Evolutionary conservation across 2,329 filamentous ascomycete genomes (phyloP).

Genomic region (Reticulascus tulasneorum): DNA sequence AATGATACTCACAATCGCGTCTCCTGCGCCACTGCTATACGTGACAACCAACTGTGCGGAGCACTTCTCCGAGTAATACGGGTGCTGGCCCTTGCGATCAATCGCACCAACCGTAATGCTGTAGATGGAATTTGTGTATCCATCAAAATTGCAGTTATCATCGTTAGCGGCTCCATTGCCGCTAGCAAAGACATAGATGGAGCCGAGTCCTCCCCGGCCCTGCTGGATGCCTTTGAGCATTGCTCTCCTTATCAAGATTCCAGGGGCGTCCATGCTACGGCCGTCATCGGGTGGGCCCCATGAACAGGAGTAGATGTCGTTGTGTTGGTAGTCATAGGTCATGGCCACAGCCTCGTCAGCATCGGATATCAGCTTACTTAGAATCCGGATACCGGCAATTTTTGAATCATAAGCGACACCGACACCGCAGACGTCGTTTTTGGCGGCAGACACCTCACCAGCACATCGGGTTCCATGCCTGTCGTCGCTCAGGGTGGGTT

Average conservation of each 20-base stretch:
- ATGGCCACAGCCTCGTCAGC: slow-evolving; percentile 88
- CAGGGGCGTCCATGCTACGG: slow-evolving; percentile 87
- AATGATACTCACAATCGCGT: slow-evolving; percentile 64
- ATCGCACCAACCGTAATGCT: slow-evolving; percentile 95
- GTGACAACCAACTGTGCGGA: slow-evolving; percentile 94
- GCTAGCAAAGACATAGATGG: slow-evolving; percentile 94
- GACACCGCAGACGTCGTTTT: slow-evolving; percentile 90
- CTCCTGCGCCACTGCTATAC: slow-evolving; percentile 85
- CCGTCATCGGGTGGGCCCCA: slow-evolving; percentile 97
- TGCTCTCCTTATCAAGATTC: slow-evolving; percentile 79
- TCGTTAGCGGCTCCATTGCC: slow-evolving; percentile 84
- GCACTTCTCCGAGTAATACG: slow-evolving; percentile 94
- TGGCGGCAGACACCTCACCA: slow-evolving; percentile 88
- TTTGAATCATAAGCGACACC: slow-evolving; percentile 91
- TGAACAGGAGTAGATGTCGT: slow-evolving; percentile 97
- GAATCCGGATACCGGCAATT: slow-evolving; percentile 86
- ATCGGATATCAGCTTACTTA: slow-evolving; percentile 86
- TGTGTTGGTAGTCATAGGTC: slow-evolving; percentile 87
- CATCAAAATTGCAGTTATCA: slow-evolving; percentile 99
- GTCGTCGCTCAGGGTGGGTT: slow-evolving; percentile 79
- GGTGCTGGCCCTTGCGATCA: slow-evolving; percentile 80
- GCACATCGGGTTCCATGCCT: slow-evolving; percentile 90
- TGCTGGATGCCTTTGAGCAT: slow-evolving; percentile 92
- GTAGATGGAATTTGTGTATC: slow-evolving; percentile 99
- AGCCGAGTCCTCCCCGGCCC: slow-evolving; percentile 77